phyloP scores from a whole-genome alignment of 1,284 basidiomycete genomes.

The Malassezia furfur region DNA sequence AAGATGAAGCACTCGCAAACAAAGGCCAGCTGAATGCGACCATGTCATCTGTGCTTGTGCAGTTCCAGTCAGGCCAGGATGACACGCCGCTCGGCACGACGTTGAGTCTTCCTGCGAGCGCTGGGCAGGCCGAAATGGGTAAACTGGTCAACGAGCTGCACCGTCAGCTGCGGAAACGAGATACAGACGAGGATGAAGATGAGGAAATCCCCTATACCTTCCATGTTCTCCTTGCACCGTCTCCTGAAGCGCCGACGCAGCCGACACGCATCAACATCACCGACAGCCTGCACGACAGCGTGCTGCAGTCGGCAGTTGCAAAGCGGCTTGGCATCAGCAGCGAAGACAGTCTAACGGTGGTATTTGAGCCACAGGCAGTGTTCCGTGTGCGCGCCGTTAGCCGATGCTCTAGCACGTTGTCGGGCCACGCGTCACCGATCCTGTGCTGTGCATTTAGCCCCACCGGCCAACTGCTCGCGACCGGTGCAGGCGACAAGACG shows the following conservation, averaged over 20 bases:
- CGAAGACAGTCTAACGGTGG: conserved; percentile 42
- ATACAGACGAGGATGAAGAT: conserved; percentile 27
- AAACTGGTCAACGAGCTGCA: conserved; percentile 41
- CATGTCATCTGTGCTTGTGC: conserved; percentile 36
- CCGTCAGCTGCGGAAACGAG: conserved; percentile 22
- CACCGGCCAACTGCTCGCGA: conserved; percentile 78
- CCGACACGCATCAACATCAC: conserved; percentile 33
- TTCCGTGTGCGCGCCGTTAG: conserved; percentile 89
- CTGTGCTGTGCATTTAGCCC: conserved; percentile 91
- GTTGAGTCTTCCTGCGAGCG: conserved; percentile 37
- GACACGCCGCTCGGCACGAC: conserved; percentile 34
- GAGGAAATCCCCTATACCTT: conserved; percentile 45
- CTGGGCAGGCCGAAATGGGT: conserved; percentile 38
- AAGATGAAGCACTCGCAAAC: conserved; percentile 22
- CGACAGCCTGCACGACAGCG: conserved; percentile 32
- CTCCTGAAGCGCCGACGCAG: conserved; percentile 11
- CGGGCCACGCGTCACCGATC: conserved; percentile 76
- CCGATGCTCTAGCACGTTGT: conserved; percentile 80
- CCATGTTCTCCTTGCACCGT: conserved; percentile 34
- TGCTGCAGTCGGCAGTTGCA: conserved; percentile 28
- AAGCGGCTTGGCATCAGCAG: conserved; percentile 38
- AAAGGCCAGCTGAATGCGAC: conserved; percentile 35
- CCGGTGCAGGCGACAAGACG: conserved; percentile 87
- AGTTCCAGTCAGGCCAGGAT: conserved; percentile 40
- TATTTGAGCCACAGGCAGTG: conserved; percentile 69